These are phyloP conservation scores for Saccharomyces mikatae DNA, from an alignment of 805 yeast genomes.

Conservation along the genomic window DNA sequence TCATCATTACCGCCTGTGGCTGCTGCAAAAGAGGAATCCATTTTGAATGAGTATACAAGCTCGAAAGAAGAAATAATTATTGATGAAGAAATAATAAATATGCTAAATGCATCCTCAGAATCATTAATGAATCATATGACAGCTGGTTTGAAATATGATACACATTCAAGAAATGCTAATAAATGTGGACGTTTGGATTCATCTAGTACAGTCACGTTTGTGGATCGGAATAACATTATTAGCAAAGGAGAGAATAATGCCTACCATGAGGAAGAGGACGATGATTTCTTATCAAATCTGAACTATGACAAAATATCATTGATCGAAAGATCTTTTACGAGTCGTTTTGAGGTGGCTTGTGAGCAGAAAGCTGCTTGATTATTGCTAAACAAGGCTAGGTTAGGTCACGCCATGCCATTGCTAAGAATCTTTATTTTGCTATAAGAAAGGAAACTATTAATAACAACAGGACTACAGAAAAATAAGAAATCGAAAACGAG, in stretches of 20 bases:
- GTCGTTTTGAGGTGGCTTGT: not conserved
- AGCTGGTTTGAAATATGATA: conserved; percentile 11
- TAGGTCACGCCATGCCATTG: not conserved
- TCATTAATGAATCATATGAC: conserved; percentile 9
- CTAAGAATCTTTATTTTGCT: not conserved
- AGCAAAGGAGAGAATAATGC: conserved; percentile 5
- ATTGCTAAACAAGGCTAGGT: not conserved
- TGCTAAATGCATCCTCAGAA: conserved; percentile 4
- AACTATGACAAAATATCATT: not conserved
- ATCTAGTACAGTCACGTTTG: conserved; percentile 4
- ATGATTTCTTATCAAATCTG: conserved; percentile 37
- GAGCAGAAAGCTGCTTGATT: not conserved
- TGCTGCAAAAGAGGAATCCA: conserved; percentile 30
- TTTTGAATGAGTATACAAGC: conserved; percentile 57
- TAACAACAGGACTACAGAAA: not conserved
- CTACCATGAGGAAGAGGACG: conserved; percentile 31
- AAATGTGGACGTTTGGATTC: conserved; percentile 13
- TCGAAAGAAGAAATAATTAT: conserved; percentile 32
- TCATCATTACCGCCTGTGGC: conserved; percentile 24
- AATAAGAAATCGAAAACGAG: not conserved
- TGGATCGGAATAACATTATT: not conserved
- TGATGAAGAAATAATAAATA: conserved; percentile 6
- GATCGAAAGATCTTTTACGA: not conserved
- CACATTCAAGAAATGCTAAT: conserved; percentile 21
- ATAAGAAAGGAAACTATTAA: not conserved